Conservation (phyloP, 805 yeast genomes). For the Ogataea glucozyma region DNA sequence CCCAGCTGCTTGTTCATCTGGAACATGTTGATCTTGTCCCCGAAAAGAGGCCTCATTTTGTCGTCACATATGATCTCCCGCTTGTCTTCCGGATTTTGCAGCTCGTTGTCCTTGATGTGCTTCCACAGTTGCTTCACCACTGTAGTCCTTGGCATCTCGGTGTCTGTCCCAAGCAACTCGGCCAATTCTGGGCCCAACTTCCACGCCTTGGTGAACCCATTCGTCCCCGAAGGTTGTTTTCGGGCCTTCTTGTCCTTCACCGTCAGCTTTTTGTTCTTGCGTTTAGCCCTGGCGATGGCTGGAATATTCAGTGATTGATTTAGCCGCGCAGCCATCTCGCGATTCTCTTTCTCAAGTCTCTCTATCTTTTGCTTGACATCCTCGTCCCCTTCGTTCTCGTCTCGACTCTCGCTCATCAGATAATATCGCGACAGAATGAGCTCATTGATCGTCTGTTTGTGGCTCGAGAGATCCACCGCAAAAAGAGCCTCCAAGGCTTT, state of each 20-base stretch:
- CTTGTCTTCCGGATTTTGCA: slow-evolving; percentile 69
- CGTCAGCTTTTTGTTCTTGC: slow-evolving; percentile 8
- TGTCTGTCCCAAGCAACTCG: slow-evolving; percentile 45
- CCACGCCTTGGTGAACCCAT: slow-evolving; percentile 44
- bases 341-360: slow-evolving; percentile 50
- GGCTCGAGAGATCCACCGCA: slow-evolving; percentile 48
- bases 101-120: slow-evolving; percentile 58
- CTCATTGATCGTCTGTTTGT: slow-evolving; percentile 58
- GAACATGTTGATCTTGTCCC: slow-evolving; percentile 59
- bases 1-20: slow-evolving; percentile 56
- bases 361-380: slow-evolving; percentile 28
- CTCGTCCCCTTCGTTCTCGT: slow-evolving; percentile 12
- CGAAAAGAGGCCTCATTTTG: slow-evolving; percentile 56
- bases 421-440: slow-evolving; percentile 61
- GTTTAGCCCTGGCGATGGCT: slow-evolving; percentile 20
- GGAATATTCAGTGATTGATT: slow-evolving; percentile 23
- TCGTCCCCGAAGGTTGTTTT: slow-evolving; percentile 35
- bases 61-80: slow-evolving; percentile 68
- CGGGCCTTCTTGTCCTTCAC: slow-evolving; percentile 10
- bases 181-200: slow-evolving; percentile 53
- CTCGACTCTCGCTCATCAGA: slow-evolving; percentile 38
- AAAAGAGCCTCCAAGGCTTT: slow-evolving; percentile 72
- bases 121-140: slow-evolving; percentile 72
- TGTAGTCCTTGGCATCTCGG: slow-evolving; percentile 60
- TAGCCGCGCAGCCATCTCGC: slow-evolving; percentile 40